Evolutionary conservation across 2,329 filamentous ascomycete genomes (phyloP).

Genomic region (Fusarium cyanostomum): DNA sequence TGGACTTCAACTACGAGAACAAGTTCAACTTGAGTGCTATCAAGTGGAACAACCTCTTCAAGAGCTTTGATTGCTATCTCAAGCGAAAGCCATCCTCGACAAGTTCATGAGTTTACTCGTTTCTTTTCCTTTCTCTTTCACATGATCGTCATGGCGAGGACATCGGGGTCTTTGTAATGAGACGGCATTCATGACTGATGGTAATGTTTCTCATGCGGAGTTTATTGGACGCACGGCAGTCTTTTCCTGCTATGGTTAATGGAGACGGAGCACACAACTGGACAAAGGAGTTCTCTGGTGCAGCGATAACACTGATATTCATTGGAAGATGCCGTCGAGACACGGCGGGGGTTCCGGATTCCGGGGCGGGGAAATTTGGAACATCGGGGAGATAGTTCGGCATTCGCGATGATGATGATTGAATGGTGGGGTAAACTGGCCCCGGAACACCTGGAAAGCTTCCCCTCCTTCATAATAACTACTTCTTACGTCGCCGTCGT

Average conservation of each 20-base stretch:
- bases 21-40: slow-evolving; percentile 59
- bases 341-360: slow-evolving; percentile 27
- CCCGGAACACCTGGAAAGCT: slow-evolving; percentile 29
- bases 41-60: slow-evolving; percentile 54
- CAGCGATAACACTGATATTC: not conserved
- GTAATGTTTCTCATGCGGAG: not conserved
- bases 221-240: not conserved
- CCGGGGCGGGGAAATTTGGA: slow-evolving; percentile 21
- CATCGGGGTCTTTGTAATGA: slow-evolving; percentile 46
- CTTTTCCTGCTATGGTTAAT: not conserved
- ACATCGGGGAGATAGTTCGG: slow-evolving; percentile 38
- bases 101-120: not conserved
- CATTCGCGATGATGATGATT: slow-evolving; percentile 30
- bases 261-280: slow-evolving; percentile 6
- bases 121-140: not conserved
- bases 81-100: slow-evolving; percentile 23
- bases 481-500: slow-evolving; percentile 1
- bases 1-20: slow-evolving; percentile 56
- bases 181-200: slow-evolving; percentile 4
- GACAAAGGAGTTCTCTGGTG: not conserved
- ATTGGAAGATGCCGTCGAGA: not conserved
- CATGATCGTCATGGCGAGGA: slow-evolving; percentile 52
- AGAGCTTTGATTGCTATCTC: slow-evolving; percentile 48
- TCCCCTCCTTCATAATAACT: slow-evolving; percentile 31
- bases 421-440: slow-evolving; percentile 33